Evolutionary conservation across 768 basidiomycete genomes (phyloP).

Genomic region (Candolleomyces efflorescens): DNA sequence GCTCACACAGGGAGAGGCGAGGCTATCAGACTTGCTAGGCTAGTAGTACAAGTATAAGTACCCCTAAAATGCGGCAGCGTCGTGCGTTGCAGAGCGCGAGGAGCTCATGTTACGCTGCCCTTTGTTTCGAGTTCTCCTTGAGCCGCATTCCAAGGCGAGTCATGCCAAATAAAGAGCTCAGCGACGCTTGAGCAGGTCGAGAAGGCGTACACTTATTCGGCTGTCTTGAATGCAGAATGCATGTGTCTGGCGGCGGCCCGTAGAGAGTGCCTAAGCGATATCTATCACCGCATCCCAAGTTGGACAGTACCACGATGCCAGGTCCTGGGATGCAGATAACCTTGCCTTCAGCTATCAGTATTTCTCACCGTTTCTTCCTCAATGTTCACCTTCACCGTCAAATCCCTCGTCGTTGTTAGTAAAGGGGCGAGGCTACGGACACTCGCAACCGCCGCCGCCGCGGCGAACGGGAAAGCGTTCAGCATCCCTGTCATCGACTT

Average conservation of each 20-base stretch:
- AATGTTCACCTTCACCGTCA: constrained; percentile 23
- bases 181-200: background rate
- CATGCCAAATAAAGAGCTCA: background rate
- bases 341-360: background rate
- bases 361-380: background rate
- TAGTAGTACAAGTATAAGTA: no score
- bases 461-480: constrained; percentile 27
- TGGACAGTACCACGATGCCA: background rate
- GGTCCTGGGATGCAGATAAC: background rate
- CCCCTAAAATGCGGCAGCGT: background rate
- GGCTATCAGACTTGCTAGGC: no score
- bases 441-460: constrained; percentile 22
- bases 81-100: background rate
- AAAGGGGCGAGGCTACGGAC: constrained; percentile 17
- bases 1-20: no score
- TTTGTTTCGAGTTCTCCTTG: background rate
- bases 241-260: background rate
- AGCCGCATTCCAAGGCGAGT: background rate
- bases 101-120: background rate
- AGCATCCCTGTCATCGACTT: constrained; percentile 80
- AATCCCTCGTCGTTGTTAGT: constrained; percentile 18
- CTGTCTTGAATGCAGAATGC: background rate
- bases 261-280: background rate
- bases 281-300: background rate
- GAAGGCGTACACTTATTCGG: background rate